Evolutionary conservation across 768 basidiomycete species (phyloP), one percentile per base, ranked within the genome.

Genomic region (Suillus discolor): DNA sequence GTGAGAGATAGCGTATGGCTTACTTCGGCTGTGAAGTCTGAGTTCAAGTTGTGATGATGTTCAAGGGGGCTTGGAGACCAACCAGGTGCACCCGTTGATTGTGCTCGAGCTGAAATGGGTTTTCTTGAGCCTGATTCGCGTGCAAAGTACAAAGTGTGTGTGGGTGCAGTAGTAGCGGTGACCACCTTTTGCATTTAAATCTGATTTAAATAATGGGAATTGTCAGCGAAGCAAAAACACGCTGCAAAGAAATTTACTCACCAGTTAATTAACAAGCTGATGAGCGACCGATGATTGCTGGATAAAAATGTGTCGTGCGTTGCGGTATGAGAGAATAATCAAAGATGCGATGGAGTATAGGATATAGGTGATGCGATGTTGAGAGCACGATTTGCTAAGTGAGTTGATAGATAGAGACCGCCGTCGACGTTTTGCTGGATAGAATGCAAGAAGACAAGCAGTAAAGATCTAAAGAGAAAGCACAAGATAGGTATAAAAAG

Each of bases 131-230:
- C 75, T 71, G 77, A 77, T 78, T 77, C 75, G 72, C 72, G 72
- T 78, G 75, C 75, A 75, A 66, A 61, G 70, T 77, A 77, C 74
- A 73, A 57, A 74, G 67, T 76, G 75, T 76, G 68, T 65, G 67
- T 69, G 66, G 77, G 63, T 74, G 79, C 80, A 68, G 84, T 80
- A 80, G 81, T 74, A 72, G 84, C 78, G 83, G 86, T 83, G 79
- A 88, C 86, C 83, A 84, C 83, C 80, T 85, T 83, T 84, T 85
- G 86, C 88, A 90, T 90, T 85, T 85, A 85, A 86, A 85, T 79
- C 76, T 80, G 72, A 71, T 36, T 68, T 69, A 71, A 72, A 69
- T 57, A 47, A 41, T 16, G 68, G 49, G 70, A 73, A 72, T 75
- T 70, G 72, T 74, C 39, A 60, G 65, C 12, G 47, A 53, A 31